These are phyloP conservation scores for Tripterygium wilfordii DNA, from an alignment of 177 flowering plant species.

Conservation along the genomic window DNA sequence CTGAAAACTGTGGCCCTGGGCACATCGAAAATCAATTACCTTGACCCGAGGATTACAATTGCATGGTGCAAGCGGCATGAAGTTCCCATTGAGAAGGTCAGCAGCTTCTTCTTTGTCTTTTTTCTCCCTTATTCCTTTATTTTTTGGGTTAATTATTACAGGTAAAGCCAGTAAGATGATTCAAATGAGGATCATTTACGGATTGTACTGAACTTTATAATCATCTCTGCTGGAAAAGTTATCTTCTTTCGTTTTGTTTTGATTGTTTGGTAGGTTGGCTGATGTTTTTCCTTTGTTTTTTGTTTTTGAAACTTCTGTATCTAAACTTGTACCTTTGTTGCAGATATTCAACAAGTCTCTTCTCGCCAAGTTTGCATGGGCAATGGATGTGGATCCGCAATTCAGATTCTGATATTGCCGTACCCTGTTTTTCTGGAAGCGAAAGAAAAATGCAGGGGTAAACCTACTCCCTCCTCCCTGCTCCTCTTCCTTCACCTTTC, in stretches of 20 bases:
- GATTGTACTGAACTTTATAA: too few relatives aligned
- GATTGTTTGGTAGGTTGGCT: too few relatives aligned
- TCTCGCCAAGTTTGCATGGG: conserved; percentile 87
- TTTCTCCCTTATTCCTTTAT: too few relatives aligned
- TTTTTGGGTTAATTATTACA: too few relatives aligned
- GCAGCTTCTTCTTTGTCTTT: neutral
- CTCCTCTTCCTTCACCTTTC: conserved; percentile 2
- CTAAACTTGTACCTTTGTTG: neutral
- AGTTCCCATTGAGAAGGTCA: conserved; percentile 97
- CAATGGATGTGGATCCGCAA: conserved; percentile 85
- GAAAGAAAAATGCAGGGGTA: neutral
- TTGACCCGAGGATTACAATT: conserved; percentile 92
- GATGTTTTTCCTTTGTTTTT: too few relatives aligned
- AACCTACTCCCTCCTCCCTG: neutral
- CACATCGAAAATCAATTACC: conserved; percentile 91
- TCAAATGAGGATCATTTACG: too few relatives aligned
- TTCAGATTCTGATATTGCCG: conserved; percentile 78
- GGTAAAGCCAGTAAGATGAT: too few relatives aligned
- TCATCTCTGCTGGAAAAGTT: too few relatives aligned
- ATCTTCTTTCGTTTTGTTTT: neutral
- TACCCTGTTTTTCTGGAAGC: too few relatives aligned
- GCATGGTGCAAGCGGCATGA: conserved; percentile 99
- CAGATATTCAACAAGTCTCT: conserved; percentile 94
- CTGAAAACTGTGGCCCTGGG: conserved; percentile 88
- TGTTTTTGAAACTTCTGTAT: too few relatives aligned